Conservation (phyloP, 2,329 filamentous ascomycete genomes). For the Alternaria sp. region DNA sequence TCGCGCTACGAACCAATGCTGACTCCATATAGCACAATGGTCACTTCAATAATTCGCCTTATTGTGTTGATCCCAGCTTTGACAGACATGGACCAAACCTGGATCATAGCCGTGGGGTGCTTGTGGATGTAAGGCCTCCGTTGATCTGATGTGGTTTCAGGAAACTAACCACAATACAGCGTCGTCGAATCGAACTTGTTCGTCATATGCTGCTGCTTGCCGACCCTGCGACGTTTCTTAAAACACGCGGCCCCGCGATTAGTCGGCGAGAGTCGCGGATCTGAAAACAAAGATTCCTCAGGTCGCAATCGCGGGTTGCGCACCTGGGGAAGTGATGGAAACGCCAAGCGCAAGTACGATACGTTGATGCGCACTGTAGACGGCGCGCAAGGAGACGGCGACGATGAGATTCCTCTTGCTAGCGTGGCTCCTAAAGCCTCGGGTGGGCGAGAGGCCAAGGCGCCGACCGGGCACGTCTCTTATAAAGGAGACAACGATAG, state of each 20-base stretch:
- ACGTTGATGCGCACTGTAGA: constrained; percentile 25
- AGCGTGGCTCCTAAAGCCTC: not conserved
- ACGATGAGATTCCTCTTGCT: constrained; percentile 14
- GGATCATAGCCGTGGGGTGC: constrained; percentile 17
- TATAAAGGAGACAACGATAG: constrained; percentile 20
- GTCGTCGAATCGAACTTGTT: constrained; percentile 52
- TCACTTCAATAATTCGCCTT: constrained; percentile 21
- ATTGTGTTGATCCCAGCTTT: constrained; percentile 20
- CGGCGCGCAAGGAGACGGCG: not conserved
- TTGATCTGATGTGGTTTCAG: no score
- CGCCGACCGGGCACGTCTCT: not conserved
- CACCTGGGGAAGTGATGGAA: constrained; percentile 15
- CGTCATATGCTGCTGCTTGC: constrained; percentile 52
- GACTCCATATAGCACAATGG: constrained; percentile 15
- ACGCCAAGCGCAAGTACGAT: constrained; percentile 19
- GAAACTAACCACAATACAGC: constrained; percentile 21
- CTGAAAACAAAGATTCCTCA: constrained; percentile 7
- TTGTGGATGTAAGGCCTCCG: constrained; percentile 19
- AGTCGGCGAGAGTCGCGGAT: constrained; percentile 16
- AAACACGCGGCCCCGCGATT: constrained; percentile 44
- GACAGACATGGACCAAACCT: constrained; percentile 20
- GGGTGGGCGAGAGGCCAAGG: not conserved
- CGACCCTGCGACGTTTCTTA: constrained; percentile 52
- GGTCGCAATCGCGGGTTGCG: constrained; percentile 9
- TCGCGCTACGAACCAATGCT: not conserved